Conservation (phyloP, 345 rosid genomes). For the Triadica sebifera region DNA sequence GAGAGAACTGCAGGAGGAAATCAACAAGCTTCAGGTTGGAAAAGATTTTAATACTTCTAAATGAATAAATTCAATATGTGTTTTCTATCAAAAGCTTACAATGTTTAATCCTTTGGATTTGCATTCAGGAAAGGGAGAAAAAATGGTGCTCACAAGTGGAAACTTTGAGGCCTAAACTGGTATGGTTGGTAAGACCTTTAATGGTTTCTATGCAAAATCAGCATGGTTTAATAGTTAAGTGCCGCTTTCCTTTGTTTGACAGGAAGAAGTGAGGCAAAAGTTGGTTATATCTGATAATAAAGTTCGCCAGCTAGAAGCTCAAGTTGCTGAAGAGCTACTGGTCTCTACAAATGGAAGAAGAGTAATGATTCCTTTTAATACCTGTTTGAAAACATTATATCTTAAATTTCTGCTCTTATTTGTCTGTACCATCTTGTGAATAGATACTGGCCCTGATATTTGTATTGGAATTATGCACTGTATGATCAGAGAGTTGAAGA, state of each 20-base stretch:
- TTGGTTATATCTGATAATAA: slow-evolving; percentile 80
- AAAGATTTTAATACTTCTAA: slow-evolving; percentile 9
- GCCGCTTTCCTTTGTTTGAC: slow-evolving; percentile 19
- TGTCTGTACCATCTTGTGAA: slow-evolving; percentile 1
- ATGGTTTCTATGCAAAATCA: neutral
- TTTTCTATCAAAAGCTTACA: slow-evolving; percentile 11
- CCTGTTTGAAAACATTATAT: slow-evolving; percentile 4
- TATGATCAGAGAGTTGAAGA: slow-evolving; percentile 76
- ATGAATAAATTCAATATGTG: slow-evolving; percentile 13
- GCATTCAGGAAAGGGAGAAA: slow-evolving; percentile 66
- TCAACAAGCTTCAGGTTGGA: slow-evolving; percentile 79
- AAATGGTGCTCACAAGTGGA: slow-evolving; percentile 76
- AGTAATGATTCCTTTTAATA: slow-evolving; percentile 32
- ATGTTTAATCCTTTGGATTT: slow-evolving; percentile 24
- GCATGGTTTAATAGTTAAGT: neutral
- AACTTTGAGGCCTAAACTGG: slow-evolving; percentile 77
- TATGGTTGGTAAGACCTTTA: slow-evolving; percentile 24
- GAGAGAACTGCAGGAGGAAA: slow-evolving; percentile 74
- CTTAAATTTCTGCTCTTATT: slow-evolving; percentile 8
- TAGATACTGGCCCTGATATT: slow-evolving; percentile 14
- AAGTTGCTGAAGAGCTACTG: slow-evolving; percentile 67
- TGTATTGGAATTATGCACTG: slow-evolving; percentile 12
- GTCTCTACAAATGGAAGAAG: slow-evolving; percentile 59
- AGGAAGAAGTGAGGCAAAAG: slow-evolving; percentile 90
- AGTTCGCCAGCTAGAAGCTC: slow-evolving; percentile 88